phyloP scores from a whole-genome alignment of 495 filamentous ascomycete genomes.

The Talaromyces trachyspermus region DNA sequence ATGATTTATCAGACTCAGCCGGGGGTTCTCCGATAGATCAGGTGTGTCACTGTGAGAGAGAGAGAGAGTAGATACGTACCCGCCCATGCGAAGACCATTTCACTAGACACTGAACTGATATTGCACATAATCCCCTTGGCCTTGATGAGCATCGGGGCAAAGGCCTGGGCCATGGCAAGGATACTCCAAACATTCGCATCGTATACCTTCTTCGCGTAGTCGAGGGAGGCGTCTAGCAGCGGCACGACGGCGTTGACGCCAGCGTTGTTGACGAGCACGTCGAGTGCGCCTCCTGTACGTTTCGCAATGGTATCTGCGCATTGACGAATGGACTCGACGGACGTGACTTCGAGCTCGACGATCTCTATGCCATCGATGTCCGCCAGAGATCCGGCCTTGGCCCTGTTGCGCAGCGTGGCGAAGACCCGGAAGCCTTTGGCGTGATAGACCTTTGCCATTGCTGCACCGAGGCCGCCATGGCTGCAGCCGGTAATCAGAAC shows the following conservation, averaged over 20 bases:
- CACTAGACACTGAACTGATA: slow-evolving; percentile 17
- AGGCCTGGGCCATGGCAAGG: slow-evolving; percentile 31
- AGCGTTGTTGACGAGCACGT: slow-evolving; percentile 40
- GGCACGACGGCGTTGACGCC: slow-evolving; percentile 24
- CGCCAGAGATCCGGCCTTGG: slow-evolving; percentile 27
- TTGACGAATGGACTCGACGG: slow-evolving; percentile 19
- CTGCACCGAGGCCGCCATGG: slow-evolving; percentile 34
- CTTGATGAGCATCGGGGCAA: slow-evolving; percentile 33
- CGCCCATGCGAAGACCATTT: slow-evolving; percentile 17
- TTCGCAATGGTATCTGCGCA: slow-evolving; percentile 8
- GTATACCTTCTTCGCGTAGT: slow-evolving; percentile 30
- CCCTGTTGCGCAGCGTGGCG: slow-evolving; percentile 34
- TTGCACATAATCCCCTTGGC: slow-evolving; percentile 24
- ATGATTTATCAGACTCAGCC: neutral
- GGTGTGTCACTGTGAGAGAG: neutral
- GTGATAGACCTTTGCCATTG: slow-evolving; percentile 32
- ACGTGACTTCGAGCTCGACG: slow-evolving; percentile 29
- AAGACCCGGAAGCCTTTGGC: slow-evolving; percentile 31
- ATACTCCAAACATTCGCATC: slow-evolving; percentile 36
- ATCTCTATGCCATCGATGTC: slow-evolving; percentile 18
- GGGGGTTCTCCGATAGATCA: too few relatives aligned
- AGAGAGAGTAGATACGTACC: slow-evolving; percentile 13
- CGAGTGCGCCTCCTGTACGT: slow-evolving; percentile 19
- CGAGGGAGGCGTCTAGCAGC: slow-evolving; percentile 26
- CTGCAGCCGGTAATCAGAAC: slow-evolving; percentile 42